Evolutionary conservation across 345 rosid genomes (phyloP).

Genomic region (Zanthoxylum bungeanum): DNA sequence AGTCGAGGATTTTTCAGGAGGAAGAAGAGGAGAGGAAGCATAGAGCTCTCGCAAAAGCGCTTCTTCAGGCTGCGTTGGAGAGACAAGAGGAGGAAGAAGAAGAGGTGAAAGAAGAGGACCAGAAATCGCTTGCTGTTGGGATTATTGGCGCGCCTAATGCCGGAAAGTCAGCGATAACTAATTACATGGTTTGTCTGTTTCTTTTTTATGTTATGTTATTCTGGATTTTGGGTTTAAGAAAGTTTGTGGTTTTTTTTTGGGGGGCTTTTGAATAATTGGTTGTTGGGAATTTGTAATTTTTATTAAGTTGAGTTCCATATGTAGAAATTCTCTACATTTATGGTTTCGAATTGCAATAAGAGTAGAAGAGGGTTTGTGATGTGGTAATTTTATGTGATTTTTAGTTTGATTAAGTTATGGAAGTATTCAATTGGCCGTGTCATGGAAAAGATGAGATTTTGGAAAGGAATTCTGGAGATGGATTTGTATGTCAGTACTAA

Average conservation of each 20-base stretch:
- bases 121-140: slow-evolving; percentile 87
- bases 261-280: neutral
- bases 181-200: slow-evolving; percentile 54
- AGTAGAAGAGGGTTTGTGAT: neutral
- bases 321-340: neutral
- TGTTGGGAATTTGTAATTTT: neutral
- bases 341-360: neutral
- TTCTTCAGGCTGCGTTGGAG: slow-evolving; percentile 73
- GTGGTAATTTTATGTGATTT: neutral
- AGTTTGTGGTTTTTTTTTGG: neutral
- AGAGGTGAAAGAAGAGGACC: slow-evolving; percentile 81
- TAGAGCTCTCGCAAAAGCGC: slow-evolving; percentile 64
- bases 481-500: neutral
- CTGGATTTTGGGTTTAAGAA: neutral
- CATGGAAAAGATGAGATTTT: neutral
- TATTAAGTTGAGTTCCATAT: neutral
- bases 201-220: too few relatives aligned
- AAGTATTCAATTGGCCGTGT: neutral
- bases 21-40: slow-evolving; percentile 49
- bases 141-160: slow-evolving; percentile 97
- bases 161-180: slow-evolving; percentile 85
- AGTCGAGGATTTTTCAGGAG: slow-evolving; percentile 20
- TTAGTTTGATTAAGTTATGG: neutral
- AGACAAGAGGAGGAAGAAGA: slow-evolving; percentile 52
- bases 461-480: neutral